Evolutionary conservation across 805 yeast genomes (phyloP).

Genomic region (Wickerhamomyces kurtzmanii): DNA sequence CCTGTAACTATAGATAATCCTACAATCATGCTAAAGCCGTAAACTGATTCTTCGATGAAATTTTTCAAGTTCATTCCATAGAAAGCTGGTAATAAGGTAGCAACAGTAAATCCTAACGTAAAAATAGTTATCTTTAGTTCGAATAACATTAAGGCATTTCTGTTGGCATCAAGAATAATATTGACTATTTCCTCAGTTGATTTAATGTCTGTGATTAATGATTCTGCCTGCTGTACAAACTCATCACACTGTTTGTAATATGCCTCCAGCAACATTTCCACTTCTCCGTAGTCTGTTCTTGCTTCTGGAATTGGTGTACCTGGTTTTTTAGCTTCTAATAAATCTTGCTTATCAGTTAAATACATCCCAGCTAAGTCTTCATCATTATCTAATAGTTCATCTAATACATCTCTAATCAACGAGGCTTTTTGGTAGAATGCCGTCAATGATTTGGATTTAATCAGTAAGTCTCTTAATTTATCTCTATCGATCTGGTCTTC

Average conservation of each 20-base stretch:
- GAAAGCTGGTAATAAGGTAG: conserved; percentile 77
- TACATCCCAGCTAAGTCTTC: conserved; percentile 80
- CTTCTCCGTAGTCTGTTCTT: conserved; percentile 47
- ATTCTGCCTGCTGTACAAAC: conserved; percentile 83
- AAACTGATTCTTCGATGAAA: conserved; percentile 57
- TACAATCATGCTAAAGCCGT: conserved; percentile 55
- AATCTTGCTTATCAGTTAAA: conserved; percentile 34
- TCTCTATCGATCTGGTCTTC: conserved; percentile 77
- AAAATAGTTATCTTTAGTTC: conserved; percentile 78
- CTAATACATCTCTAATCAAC: conserved; percentile 72
- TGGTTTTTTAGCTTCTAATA: conserved; percentile 7
- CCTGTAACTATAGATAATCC: conserved; percentile 44
- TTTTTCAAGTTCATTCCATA: conserved; percentile 84
- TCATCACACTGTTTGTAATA: conserved; percentile 91
- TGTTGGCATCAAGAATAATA: conserved; percentile 82
- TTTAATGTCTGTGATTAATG: conserved; percentile 71
- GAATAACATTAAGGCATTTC: conserved; percentile 82
- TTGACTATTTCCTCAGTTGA: conserved; percentile 91
- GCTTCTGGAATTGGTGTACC: conserved; percentile 5
- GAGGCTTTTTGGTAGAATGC: conserved; percentile 67
- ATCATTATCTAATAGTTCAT: conserved; percentile 77
- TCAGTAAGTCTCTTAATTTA: conserved; percentile 60
- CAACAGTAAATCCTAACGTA: conserved; percentile 78
- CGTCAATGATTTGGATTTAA: conserved; percentile 61
- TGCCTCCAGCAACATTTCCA: conserved; percentile 81